Evolutionary conservation across 164 flowering plant species (phyloP).

Genomic region (Aristolochia fimbriata): DNA sequence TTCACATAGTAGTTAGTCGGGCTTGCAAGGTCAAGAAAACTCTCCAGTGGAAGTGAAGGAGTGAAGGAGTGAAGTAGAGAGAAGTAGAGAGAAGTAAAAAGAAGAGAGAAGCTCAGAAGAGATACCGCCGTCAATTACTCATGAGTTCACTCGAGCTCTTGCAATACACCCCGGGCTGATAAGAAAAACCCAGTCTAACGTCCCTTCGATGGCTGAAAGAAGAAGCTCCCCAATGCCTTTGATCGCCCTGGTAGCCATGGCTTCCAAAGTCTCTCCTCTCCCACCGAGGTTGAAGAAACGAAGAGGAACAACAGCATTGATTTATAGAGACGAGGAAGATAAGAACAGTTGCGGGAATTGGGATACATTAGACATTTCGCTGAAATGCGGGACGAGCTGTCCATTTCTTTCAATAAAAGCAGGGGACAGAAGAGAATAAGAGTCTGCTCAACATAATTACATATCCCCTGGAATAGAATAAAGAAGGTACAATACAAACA

Average conservation of each 20-base stretch:
- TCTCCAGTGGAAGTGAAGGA: neutral
- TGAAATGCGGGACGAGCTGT: slow-evolving; percentile 16
- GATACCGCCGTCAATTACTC: slow-evolving; percentile 29
- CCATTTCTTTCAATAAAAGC: slow-evolving; percentile 19
- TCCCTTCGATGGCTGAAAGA: slow-evolving; percentile 4
- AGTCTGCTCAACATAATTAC: neutral
- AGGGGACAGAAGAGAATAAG: slow-evolving; percentile 15
- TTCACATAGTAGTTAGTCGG: slow-evolving; percentile 11
- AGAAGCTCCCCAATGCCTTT: neutral
- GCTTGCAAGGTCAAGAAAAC: slow-evolving; percentile 86
- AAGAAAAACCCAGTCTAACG: neutral
- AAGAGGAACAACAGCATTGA: slow-evolving; percentile 7
- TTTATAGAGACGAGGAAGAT: too few relatives aligned
- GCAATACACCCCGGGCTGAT: neutral
- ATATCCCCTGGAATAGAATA: neutral
- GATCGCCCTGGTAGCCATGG: slow-evolving; percentile 3
- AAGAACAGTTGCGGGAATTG: too few relatives aligned
- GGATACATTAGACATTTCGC: too few relatives aligned
- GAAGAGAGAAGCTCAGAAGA: slow-evolving; percentile 45
- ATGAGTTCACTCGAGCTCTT: neutral
- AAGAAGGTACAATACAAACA: neutral
- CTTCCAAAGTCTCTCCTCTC: slow-evolving; percentile 6
- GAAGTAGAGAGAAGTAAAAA: slow-evolving; percentile 15
- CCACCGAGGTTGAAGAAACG: slow-evolving; percentile 11
- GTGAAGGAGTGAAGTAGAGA: slow-evolving; percentile 1